A percentile compares a stretch with the other conserved stretches of the same genome.
Evolutionary conservation across 129 eudicot genomes (phyloP).

Genomic region (Heracleum sosnowskyi): DNA sequence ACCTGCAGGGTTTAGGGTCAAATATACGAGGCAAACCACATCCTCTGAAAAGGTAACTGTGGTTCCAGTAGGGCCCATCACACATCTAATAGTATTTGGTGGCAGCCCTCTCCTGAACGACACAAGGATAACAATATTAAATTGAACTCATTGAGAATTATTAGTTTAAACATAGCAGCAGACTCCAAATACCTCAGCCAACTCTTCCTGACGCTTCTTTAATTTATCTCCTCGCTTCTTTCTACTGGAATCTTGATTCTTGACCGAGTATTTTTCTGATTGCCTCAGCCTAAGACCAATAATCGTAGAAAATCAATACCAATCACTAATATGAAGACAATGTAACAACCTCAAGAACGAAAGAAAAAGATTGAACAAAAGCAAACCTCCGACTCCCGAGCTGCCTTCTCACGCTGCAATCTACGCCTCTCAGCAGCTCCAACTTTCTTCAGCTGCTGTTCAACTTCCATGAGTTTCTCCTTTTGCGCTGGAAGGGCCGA

Average conservation of each 20-base stretch:
- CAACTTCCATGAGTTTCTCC: slow-evolving; percentile 83
- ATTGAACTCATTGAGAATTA: not conserved
- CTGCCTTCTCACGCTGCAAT: slow-evolving; percentile 85
- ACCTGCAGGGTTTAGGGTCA: slow-evolving; percentile 56
- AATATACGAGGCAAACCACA: slow-evolving; percentile 71
- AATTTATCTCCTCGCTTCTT: slow-evolving; percentile 86
- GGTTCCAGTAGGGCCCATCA: slow-evolving; percentile 73
- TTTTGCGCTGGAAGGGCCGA: slow-evolving; percentile 50
- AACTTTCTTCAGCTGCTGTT: slow-evolving; percentile 83
- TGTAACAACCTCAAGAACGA: too few relatives aligned
- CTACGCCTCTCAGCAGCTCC: slow-evolving; percentile 91
- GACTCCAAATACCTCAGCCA: slow-evolving; percentile 55
- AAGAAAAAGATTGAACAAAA: too few relatives aligned
- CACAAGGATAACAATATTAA: slow-evolving; percentile 1
- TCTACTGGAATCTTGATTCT: slow-evolving; percentile 87
- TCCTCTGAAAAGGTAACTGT: slow-evolving; percentile 73
- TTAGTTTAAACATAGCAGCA: not conserved
- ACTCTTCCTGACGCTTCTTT: slow-evolving; percentile 86
- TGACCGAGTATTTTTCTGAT: too few relatives aligned
- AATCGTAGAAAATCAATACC: not conserved
- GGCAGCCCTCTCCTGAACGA: slow-evolving; percentile 71
- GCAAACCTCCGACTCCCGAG: too few relatives aligned
- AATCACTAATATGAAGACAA: too few relatives aligned
- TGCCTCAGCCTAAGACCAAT: slow-evolving; percentile 25
- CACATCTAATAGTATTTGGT: slow-evolving; percentile 50